Percentiles rank a stretch among this genome's conserved stretches.
Evolutionary conservation across 2,329 filamentous ascomycete species (phyloP).

Genomic region (Verticillium longisporum): DNA sequence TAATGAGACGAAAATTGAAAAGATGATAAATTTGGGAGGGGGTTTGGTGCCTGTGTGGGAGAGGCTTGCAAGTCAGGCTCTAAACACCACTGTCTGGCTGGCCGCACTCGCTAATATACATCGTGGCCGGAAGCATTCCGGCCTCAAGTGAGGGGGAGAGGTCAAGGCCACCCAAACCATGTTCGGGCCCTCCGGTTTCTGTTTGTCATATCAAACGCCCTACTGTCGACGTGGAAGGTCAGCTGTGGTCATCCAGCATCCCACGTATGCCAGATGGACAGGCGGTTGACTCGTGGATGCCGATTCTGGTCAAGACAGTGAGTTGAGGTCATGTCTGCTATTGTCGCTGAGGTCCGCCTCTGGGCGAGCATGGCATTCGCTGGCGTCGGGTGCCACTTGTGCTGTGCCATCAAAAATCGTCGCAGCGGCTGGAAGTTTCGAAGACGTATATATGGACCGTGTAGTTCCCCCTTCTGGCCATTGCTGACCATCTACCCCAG

Average conservation of each 20-base stretch:
- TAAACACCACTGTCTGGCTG: slow-evolving; percentile 2
- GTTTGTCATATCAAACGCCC: slow-evolving; percentile 13
- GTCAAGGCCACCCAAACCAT: background rate
- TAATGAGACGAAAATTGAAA: slow-evolving; percentile 2
- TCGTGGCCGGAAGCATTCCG: slow-evolving; percentile 42
- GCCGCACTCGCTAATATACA: slow-evolving; percentile 35
- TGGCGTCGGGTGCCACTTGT: background rate
- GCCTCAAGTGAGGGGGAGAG: slow-evolving; percentile 23
- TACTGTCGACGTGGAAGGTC: background rate
- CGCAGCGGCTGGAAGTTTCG: too few relatives aligned
- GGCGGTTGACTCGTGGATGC: background rate
- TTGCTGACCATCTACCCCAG: background rate
- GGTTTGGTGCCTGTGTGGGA: slow-evolving; percentile 3
- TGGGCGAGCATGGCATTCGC: background rate
- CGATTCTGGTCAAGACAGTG: background rate
- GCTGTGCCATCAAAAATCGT: too few relatives aligned
- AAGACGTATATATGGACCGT: background rate
- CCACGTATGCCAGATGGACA: background rate
- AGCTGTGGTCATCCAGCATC: slow-evolving; percentile 1
- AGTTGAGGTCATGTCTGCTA: background rate
- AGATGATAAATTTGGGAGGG: background rate
- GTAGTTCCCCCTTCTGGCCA: background rate
- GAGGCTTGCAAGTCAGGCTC: background rate
- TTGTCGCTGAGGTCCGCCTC: too few relatives aligned
- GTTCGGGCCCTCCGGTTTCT: slow-evolving; percentile 8